Base-by-base conservation (phyloP, 371 early-diverging fungal species). In the Mucor irregularis region DNA sequence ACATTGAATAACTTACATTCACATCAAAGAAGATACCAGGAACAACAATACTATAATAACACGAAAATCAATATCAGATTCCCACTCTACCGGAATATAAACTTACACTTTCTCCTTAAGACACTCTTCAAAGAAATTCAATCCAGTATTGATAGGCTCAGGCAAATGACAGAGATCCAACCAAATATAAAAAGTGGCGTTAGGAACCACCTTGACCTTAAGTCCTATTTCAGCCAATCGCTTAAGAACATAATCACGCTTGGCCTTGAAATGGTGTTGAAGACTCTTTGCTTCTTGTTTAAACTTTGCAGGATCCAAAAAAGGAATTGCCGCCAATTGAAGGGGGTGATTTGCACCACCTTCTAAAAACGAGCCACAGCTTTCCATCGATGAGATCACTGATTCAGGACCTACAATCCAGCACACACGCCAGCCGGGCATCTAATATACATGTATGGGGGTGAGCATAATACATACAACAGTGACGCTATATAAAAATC, bases 21-120 rank as follows among this genome's bases (percentile, higher is more conserved):
- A 81, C 69, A 64, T 81, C 81, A 46, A 81, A 81, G 51, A 73
- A 77, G 61, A 78, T 76, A 28, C 76, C 78, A 47, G 81, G 81
- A 2, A 81, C 81, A 26, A 76, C 64, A 34, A 73, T 69, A 8
- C 71, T 71, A 56, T 44, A 13, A 14, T 17, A 14, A n/a, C 6
- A 45, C 5, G 17, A 17, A 25, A 45, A 43, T 16, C 28, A 8
- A 37, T 25, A 34, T 17, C 9, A n/a, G n/a, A n/a, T n/a, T n/a
- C n/a, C n/a, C n/a, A n/a, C n/a, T n/a, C n/a, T n/a, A n/a, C n/a
- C n/a, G n/a, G n/a, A n/a, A n/a, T n/a, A 24, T 29, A n/a, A 31
- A 28, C 73, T 61, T 64, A 73, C 71, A 81, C 77, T 63, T 78
- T 78, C 35, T 81, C 74, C 37, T 69, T 63, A 29, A 81, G 42